These are phyloP conservation scores for Stagonosporopsis chrysanthemi DNA, from an alignment of 2,329 filamentous ascomycete genomes.

Conservation along the genomic window DNA sequence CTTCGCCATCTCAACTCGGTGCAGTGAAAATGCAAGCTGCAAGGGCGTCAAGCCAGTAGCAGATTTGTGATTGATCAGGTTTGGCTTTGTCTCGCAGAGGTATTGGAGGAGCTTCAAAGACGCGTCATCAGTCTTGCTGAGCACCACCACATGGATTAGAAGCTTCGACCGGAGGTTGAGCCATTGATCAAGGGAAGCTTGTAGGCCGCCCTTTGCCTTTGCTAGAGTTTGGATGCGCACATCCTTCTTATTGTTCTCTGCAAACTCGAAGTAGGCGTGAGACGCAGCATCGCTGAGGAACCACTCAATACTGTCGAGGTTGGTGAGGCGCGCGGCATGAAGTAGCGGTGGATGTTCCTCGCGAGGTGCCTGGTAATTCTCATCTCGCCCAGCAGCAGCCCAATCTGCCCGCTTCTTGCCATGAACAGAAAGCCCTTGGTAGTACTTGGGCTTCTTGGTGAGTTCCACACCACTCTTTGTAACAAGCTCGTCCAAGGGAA, in stretches of 20 bases:
- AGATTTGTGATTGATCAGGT: slow-evolving; percentile 68
- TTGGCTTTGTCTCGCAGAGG: slow-evolving; percentile 68
- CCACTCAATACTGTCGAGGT: slow-evolving; percentile 76
- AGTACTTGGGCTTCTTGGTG: slow-evolving; percentile 72
- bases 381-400: slow-evolving; percentile 53
- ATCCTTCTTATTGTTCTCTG: slow-evolving; percentile 67
- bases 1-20: slow-evolving; percentile 63
- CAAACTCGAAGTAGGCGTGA: slow-evolving; percentile 73
- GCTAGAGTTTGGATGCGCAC: slow-evolving; percentile 68
- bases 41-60: slow-evolving; percentile 69
- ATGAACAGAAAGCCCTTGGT: slow-evolving; percentile 71
- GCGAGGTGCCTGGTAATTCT: slow-evolving; percentile 5
- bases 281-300: slow-evolving; percentile 75
- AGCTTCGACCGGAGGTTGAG: slow-evolving; percentile 55
- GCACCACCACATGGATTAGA: slow-evolving; percentile 68
- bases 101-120: slow-evolving; percentile 68
- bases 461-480: slow-evolving; percentile 70
- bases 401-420: slow-evolving; percentile 78
- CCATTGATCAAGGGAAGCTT: slow-evolving; percentile 69
- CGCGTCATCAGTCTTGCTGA: slow-evolving; percentile 47
- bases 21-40: slow-evolving; percentile 68
- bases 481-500: slow-evolving; percentile 72
- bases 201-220: slow-evolving; percentile 67
- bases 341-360: slow-evolving; percentile 63
- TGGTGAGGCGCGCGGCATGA: slow-evolving; percentile 63